Evolutionary conservation across 441 rosid species (phyloP), one percentile per base, ranked within the genome.

Genomic region (Cnidoscolus chayamansa): DNA sequence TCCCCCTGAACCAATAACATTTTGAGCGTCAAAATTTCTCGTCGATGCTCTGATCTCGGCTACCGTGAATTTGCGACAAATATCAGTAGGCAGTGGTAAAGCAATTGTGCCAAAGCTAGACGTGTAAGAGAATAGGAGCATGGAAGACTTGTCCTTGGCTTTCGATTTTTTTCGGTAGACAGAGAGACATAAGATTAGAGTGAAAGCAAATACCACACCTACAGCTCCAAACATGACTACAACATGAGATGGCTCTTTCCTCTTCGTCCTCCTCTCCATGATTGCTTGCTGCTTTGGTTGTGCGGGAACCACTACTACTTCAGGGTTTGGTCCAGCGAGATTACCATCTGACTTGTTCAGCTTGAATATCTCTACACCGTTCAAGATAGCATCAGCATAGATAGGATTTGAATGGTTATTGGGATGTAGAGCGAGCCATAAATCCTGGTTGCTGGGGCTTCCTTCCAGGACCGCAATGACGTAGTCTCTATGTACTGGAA

Each of bases 401-500:
- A 0, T 8, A 4, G 49, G 43, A 0, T 32, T 4, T 1, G 0
- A 0, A 1, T 20, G 32, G 1, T 16, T 10, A 45, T 63, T 20
- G 1, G 78, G 78, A 7, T 64, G 61, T 10, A 70, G 20, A 6
- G 51, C 70, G 1, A 75, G 57, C 73, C 73, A 47, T 20, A 75
- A 62, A 4, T 69, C 53, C 49, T 40, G 63, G 56, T 68, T 74
- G n/a, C 48, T 5, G 1, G 12, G 10, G 43, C 48, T 55, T 54
- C 63, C 71, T 10, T 0, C 35, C 0, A 72, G 75, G 1, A 68
- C 56, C 0, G 0, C 2, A 48, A 75, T 70, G 7, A 72, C 61
- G n/a, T 77, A 84, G 9, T 86, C 89, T 51, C 1, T 68, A 72
- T 74, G 75, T 8, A 76, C 51, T 3, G 89, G 87, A 56, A 67